Conservation (phyloP, 2,329 filamentous ascomycete species). For the Curvularia verruculosa region DNA sequence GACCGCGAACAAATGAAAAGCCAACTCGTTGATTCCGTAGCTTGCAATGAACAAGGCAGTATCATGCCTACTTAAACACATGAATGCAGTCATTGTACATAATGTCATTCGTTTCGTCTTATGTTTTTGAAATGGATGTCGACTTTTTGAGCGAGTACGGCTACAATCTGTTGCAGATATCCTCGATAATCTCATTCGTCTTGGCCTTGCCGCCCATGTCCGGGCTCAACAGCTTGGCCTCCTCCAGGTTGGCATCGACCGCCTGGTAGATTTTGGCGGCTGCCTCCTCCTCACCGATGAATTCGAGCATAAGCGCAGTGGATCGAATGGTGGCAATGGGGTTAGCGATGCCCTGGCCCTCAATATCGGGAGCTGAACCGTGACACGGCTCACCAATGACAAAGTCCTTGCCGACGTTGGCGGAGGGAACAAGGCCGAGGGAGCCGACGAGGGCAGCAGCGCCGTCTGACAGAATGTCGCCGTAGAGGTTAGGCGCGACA, state of each 20-base stretch:
- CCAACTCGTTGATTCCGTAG: too few relatives aligned
- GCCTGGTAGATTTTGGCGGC: constrained; percentile 90
- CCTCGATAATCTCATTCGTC: constrained; percentile 84
- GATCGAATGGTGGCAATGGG: constrained; percentile 93
- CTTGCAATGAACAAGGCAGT: not conserved
- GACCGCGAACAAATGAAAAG: too few relatives aligned
- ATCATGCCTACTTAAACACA: not conserved
- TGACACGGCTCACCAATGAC: constrained; percentile 99
- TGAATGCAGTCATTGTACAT: not conserved
- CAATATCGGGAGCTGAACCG: constrained; percentile 92
- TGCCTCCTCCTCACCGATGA: constrained; percentile 83
- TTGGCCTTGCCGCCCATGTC: constrained; percentile 88
- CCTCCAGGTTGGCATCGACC: constrained; percentile 87
- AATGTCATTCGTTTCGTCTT: not conserved
- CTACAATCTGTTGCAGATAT: constrained; percentile 83
- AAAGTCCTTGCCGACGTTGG: constrained; percentile 92
- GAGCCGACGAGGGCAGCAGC: constrained; percentile 92
- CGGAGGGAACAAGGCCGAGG: constrained; percentile 88
- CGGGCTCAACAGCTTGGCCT: constrained; percentile 80
- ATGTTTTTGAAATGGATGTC: not conserved
- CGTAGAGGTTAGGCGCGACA: constrained; percentile 96
- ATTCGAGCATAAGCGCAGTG: constrained; percentile 94
- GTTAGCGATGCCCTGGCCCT: constrained; percentile 91
- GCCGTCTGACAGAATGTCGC: constrained; percentile 94
- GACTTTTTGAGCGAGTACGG: not conserved